Conservation (phyloP, 192 early-diverging fungal species). For the Jimgerdemannia flammicorona region DNA sequence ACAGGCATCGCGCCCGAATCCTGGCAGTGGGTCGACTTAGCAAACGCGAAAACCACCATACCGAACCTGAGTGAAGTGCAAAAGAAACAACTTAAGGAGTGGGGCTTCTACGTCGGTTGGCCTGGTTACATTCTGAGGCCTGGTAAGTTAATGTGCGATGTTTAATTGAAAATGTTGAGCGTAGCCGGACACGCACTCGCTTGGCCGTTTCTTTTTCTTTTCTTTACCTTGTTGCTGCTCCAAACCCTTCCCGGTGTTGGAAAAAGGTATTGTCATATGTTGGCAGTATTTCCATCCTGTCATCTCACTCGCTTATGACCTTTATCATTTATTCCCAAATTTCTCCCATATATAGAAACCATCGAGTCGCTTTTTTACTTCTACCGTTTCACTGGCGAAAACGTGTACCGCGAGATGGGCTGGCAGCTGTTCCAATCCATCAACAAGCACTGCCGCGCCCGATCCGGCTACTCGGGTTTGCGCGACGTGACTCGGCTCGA, state of each 20-base stretch:
- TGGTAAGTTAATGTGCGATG: slow-evolving; percentile 26
- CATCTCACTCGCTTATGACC: too few relatives aligned
- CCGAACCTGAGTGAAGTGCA: slow-evolving; percentile 8
- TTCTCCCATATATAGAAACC: slow-evolving; percentile 43
- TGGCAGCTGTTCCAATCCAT: slow-evolving; percentile 59
- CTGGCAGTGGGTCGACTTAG: slow-evolving; percentile 23
- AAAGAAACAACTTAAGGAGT: slow-evolving; percentile 10
- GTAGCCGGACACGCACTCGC: not conserved
- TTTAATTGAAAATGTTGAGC: not conserved
- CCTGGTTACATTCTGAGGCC: slow-evolving; percentile 42
- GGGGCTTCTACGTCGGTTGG: slow-evolving; percentile 1
- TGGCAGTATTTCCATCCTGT: too few relatives aligned
- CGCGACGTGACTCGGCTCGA: slow-evolving; percentile 25
- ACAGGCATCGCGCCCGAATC: slow-evolving; percentile 53
- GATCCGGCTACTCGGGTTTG: slow-evolving; percentile 47
- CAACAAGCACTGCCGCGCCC: slow-evolving; percentile 41
- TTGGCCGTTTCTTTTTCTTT: slow-evolving; percentile 2
- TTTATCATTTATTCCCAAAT: not conserved
- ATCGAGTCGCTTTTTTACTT: slow-evolving; percentile 70
- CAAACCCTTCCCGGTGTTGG: not conserved
- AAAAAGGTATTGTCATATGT: not conserved
- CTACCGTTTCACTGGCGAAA: slow-evolving; percentile 69
- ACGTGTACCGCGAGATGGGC: slow-evolving; percentile 58
- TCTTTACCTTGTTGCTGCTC: too few relatives aligned
- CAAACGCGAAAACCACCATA: slow-evolving; percentile 2